Conservation (phyloP, 306 rosid species). For the Senna tora region DNA sequence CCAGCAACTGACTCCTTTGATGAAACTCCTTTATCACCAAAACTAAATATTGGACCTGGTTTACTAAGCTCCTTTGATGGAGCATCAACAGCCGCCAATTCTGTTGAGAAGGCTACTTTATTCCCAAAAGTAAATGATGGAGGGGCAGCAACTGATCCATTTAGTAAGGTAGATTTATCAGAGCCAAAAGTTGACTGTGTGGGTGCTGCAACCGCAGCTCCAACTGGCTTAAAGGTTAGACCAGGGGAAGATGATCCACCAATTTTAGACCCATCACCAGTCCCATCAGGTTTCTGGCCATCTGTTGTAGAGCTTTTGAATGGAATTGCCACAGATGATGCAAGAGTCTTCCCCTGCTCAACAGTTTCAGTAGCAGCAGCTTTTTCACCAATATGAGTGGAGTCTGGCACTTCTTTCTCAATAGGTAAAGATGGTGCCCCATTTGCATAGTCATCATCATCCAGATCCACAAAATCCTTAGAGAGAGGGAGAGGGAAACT, state of each 20-base stretch:
- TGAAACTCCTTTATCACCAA: constrained; percentile 48
- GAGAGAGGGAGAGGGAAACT: constrained; percentile 9
- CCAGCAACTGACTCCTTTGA: constrained; percentile 44
- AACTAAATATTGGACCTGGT: constrained; percentile 40
- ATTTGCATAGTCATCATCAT: constrained; percentile 59
- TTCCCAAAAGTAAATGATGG: constrained; percentile 36
- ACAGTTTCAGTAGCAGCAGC: constrained; percentile 41
- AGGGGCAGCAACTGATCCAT: constrained; percentile 45
- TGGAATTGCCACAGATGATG: constrained; percentile 41
- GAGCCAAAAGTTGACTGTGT: constrained; percentile 43
- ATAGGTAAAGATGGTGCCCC: constrained; percentile 45
- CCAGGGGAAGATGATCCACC: constrained; percentile 42
- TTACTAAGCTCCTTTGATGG: constrained; percentile 36
- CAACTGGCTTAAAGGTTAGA: constrained; percentile 35
- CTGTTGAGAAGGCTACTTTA: constrained; percentile 28
- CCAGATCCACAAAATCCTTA: constrained; percentile 77
- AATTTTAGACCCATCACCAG: constrained; percentile 42
- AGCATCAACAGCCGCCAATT: constrained; percentile 28
- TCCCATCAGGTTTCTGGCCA: constrained; percentile 36
- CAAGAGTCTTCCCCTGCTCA: constrained; percentile 41
- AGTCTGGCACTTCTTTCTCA: constrained; percentile 47
- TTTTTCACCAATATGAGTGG: constrained; percentile 37
- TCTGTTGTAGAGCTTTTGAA: constrained; percentile 33
- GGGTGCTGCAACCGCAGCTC: constrained; percentile 26
- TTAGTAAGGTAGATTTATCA: constrained; percentile 42